phyloP scores from a whole-genome alignment of 2,329 filamentous ascomycete species.

The Fusarium xyrophilum region DNA sequence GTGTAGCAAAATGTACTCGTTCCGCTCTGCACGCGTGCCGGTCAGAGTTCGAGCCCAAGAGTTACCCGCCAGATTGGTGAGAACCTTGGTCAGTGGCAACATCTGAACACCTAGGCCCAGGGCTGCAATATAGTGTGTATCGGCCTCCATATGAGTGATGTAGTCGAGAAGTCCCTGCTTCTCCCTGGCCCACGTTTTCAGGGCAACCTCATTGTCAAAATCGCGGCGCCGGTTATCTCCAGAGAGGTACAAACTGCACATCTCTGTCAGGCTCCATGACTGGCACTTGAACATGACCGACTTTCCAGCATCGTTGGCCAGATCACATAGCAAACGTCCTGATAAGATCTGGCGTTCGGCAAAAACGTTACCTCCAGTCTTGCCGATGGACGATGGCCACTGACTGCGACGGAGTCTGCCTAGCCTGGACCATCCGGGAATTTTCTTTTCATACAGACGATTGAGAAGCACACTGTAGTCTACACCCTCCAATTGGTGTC shows the following conservation, averaged over 20 bases:
- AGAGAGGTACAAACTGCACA: slow-evolving; percentile 89
- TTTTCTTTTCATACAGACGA: slow-evolving; percentile 87
- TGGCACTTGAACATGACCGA: slow-evolving; percentile 97
- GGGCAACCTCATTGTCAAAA: slow-evolving; percentile 83
- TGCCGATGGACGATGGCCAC: slow-evolving; percentile 89
- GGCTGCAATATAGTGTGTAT: slow-evolving; percentile 95
- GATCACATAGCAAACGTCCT: slow-evolving; percentile 88
- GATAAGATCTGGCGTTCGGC: slow-evolving; percentile 89
- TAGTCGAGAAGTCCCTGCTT: slow-evolving; percentile 92
- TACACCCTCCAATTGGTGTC: slow-evolving; percentile 95
- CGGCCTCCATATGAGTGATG: slow-evolving; percentile 89
- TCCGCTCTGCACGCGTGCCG: slow-evolving; percentile 94
- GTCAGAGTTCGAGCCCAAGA: slow-evolving; percentile 97
- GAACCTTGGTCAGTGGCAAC: slow-evolving; percentile 88
- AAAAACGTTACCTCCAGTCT: slow-evolving; percentile 88
- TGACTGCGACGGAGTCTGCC: slow-evolving; percentile 81
- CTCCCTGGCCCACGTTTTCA: slow-evolving; percentile 81
- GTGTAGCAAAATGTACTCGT: slow-evolving; percentile 98
- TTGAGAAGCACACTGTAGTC: slow-evolving; percentile 92
- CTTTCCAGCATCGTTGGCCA: slow-evolving; percentile 96
- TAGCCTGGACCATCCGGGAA: slow-evolving; percentile 91
- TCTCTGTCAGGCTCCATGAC: slow-evolving; percentile 97
- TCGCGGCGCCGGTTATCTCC: slow-evolving; percentile 77
- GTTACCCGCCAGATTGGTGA: slow-evolving; percentile 96
- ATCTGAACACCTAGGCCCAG: slow-evolving; percentile 89